phyloP scores from a whole-genome alignment of 768 basidiomycete genomes.

The Boletus insuetus region DNA sequence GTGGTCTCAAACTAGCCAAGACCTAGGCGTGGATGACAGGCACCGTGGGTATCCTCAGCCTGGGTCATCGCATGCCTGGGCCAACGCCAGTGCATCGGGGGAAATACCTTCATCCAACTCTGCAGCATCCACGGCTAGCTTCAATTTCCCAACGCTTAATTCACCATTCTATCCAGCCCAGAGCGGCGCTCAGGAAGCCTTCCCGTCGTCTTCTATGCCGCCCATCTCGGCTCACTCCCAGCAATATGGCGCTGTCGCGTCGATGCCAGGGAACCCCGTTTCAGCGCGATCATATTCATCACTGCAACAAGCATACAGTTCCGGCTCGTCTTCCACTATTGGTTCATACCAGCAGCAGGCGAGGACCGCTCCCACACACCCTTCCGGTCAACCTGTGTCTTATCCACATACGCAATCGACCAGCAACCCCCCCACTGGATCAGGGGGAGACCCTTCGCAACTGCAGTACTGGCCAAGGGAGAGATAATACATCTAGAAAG shows the following conservation, averaged over 20 bases:
- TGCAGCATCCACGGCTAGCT: constrained; percentile 24
- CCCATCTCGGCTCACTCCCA: constrained; percentile 29
- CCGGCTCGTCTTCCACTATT: constrained; percentile 14
- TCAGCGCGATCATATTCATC: constrained; percentile 28
- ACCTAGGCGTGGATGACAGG: constrained; percentile 22
- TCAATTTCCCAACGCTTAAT: constrained; percentile 51
- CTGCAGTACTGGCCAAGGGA: constrained; percentile 27
- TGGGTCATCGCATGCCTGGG: constrained; percentile 27
- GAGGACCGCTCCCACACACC: constrained; percentile 15
- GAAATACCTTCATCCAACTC: constrained; percentile 21
- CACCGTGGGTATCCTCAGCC: constrained; percentile 30
- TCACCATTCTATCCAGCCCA: constrained; percentile 54
- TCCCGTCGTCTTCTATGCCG: constrained; percentile 32
- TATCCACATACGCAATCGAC: constrained; percentile 27
- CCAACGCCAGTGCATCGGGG: constrained; percentile 19
- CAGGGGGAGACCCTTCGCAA: constrained; percentile 27
- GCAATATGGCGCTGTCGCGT: constrained; percentile 28
- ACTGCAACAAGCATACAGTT: constrained; percentile 26
- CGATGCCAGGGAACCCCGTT: constrained; percentile 21
- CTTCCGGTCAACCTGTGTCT: constrained; percentile 24
- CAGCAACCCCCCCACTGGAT: constrained; percentile 27
- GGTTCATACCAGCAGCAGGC: constrained; percentile 27
- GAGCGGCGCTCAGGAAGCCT: constrained; percentile 31
- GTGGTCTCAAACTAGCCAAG: constrained; percentile 28
- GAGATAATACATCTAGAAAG: constrained; percentile 11